These are phyloP conservation scores for Rhodotorula babjevae DNA, from an alignment of 768 basidiomycete genomes.

Conservation along the genomic window DNA sequence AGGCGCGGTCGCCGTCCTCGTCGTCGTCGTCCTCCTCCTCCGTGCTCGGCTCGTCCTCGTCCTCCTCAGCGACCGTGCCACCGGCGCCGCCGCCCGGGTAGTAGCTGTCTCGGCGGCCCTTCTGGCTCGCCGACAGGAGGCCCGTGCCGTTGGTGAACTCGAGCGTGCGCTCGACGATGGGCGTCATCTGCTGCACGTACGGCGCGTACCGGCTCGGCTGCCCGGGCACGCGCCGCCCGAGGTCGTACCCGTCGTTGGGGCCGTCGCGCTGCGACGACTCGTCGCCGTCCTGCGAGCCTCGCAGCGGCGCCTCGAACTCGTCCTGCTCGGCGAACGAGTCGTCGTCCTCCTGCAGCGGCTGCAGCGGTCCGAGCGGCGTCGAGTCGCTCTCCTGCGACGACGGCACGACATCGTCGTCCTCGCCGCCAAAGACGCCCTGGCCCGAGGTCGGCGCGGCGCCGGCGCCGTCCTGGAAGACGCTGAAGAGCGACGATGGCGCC, in stretches of 20 bases:
- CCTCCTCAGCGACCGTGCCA: not conserved
- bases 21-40: constrained; percentile 31
- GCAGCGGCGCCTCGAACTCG: constrained; percentile 15
- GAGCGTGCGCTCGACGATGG: constrained; percentile 88
- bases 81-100: constrained; percentile 8
- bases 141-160: constrained; percentile 58
- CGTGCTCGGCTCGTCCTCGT: constrained; percentile 41
- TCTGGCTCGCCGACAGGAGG: constrained; percentile 8
- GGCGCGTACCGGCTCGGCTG: constrained; percentile 36
- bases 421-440: not conserved
- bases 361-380: too few relatives aligned
- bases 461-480: constrained; percentile 7
- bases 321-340: constrained; percentile 42
- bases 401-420: not conserved
- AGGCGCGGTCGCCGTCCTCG: constrained; percentile 20
- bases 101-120: constrained; percentile 14
- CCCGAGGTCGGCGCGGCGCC: too few relatives aligned
- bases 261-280: constrained; percentile 5
- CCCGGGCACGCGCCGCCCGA: constrained; percentile 34
- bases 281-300: not conserved
- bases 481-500: constrained; percentile 4
- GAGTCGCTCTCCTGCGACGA: constrained; percentile 5
- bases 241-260: constrained; percentile 55
- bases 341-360: constrained; percentile 17
- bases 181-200: constrained; percentile 87